Evolutionary conservation across 345 rosid genomes (phyloP).

Genomic region (Brassica napus): DNA sequence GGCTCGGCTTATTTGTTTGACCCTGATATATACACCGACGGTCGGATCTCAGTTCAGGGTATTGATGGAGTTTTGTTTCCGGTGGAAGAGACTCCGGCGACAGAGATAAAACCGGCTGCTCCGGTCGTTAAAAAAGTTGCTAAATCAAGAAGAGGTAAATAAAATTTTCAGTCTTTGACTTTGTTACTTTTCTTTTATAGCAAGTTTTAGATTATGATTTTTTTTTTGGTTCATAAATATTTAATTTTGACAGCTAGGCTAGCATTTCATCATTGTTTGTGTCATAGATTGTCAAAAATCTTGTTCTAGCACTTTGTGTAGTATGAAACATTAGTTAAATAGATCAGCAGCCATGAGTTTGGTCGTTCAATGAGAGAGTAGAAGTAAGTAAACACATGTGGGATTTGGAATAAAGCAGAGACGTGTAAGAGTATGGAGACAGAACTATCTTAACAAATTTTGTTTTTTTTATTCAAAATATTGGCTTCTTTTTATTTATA

Average conservation of each 20-base stretch:
- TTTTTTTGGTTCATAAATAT: background rate
- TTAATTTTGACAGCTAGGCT: conserved; percentile 18
- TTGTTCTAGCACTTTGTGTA: background rate
- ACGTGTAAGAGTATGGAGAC: conserved; percentile 29
- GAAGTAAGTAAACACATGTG: conserved; percentile 40
- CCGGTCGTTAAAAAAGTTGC: conserved; percentile 55
- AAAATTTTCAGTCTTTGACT: background rate
- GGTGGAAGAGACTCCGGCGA: conserved; percentile 46
- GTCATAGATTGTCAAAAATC: conserved; percentile 1
- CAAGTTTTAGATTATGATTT: background rate
- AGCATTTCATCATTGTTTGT: conserved; percentile 8
- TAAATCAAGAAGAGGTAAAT: conserved; percentile 83
- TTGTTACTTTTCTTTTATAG: background rate
- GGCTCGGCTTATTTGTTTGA: conserved; percentile 81
- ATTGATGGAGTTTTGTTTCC: conserved; percentile 86
- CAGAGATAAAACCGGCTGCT: conserved; percentile 25
- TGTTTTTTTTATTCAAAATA: background rate
- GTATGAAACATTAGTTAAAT: conserved; percentile 17
- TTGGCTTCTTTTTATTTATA: background rate
- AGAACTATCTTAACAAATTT: conserved; percentile 27
- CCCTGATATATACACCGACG: conserved; percentile 95
- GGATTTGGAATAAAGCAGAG: conserved; percentile 38
- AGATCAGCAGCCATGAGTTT: conserved; percentile 24
- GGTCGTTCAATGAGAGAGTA: conserved; percentile 16
- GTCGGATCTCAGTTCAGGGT: conserved; percentile 93